Conservation (phyloP, 2,329 filamentous ascomycete genomes). For the Pezicula radicicola region DNA sequence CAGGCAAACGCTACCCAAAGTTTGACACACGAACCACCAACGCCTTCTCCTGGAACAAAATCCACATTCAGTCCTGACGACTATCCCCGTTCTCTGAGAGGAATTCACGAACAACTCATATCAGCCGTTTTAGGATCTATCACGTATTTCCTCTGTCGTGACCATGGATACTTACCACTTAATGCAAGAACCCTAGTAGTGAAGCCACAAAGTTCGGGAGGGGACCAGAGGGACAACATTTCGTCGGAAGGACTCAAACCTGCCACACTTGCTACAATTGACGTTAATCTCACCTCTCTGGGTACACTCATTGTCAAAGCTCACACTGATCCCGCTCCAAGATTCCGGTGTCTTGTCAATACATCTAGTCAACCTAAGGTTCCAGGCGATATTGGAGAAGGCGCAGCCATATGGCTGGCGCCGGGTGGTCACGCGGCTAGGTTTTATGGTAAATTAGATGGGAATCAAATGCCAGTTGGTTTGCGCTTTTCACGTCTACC, state of each 20-base stretch:
- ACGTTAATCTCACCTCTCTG: slow-evolving; percentile 28
- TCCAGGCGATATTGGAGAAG: slow-evolving; percentile 10
- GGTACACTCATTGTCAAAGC: slow-evolving; percentile 28
- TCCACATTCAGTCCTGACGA: slow-evolving; percentile 10
- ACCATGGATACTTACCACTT: slow-evolving; percentile 27
- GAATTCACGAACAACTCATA: slow-evolving; percentile 30
- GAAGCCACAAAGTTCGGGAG: background rate
- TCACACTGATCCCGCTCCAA: slow-evolving; percentile 20
- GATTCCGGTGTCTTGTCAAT: slow-evolving; percentile 19
- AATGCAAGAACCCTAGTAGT: slow-evolving; percentile 30
- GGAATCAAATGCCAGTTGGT: slow-evolving; percentile 13
- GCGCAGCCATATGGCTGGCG: slow-evolving; percentile 26
- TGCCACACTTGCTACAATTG: slow-evolving; percentile 26
- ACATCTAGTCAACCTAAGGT: slow-evolving; percentile 1
- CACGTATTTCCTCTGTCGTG: slow-evolving; percentile 27
- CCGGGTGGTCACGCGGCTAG: slow-evolving; percentile 28
- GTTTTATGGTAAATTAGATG: slow-evolving; percentile 20
- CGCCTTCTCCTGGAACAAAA: slow-evolving; percentile 21
- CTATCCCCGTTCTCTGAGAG: slow-evolving; percentile 15
- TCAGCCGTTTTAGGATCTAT: slow-evolving; percentile 29
- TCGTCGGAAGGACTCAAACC: slow-evolving; percentile 5
- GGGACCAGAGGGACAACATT: background rate
- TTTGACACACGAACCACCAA: slow-evolving; percentile 16
- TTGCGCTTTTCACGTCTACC: slow-evolving; percentile 15
- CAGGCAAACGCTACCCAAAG: slow-evolving; percentile 17